Evolutionary conservation across 2,329 filamentous ascomycete species (phyloP).

Genomic region (Penicillium paneum): DNA sequence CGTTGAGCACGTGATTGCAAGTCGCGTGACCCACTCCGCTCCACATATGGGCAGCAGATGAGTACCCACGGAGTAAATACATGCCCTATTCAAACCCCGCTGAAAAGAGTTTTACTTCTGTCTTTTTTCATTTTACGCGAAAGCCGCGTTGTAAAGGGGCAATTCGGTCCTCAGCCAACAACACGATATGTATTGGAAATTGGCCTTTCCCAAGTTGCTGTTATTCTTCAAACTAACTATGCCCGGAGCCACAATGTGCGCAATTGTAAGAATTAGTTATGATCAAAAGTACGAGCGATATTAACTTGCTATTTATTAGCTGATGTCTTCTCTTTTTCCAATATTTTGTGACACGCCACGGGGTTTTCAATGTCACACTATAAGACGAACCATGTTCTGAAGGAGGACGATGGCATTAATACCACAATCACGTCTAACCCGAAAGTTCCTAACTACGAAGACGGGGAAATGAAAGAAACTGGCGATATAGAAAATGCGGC

Average conservation of each 20-base stretch:
- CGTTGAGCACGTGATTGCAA: too few relatives aligned
- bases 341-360: not conserved
- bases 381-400: not conserved
- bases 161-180: not conserved
- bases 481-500: slow-evolving; percentile 20
- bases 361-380: not conserved
- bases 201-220: not conserved
- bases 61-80: not conserved
- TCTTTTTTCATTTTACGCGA: not conserved
- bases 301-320: not conserved
- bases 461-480: slow-evolving; percentile 9
- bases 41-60: not conserved
- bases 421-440: slow-evolving; percentile 3
- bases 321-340: not conserved
- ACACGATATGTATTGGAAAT: slow-evolving; percentile 1
- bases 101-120: not conserved
- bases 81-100: not conserved
- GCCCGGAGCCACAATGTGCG: not conserved
- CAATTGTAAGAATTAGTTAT: not conserved
- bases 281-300: slow-evolving; percentile 1
- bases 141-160: not conserved
- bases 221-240: not conserved
- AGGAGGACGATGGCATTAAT: slow-evolving; percentile 4
- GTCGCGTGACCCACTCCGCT: not conserved
- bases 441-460: slow-evolving; percentile 6